phyloP scores from a whole-genome alignment of 2,329 filamentous ascomycete species.

The Diaporthe sp. region DNA sequence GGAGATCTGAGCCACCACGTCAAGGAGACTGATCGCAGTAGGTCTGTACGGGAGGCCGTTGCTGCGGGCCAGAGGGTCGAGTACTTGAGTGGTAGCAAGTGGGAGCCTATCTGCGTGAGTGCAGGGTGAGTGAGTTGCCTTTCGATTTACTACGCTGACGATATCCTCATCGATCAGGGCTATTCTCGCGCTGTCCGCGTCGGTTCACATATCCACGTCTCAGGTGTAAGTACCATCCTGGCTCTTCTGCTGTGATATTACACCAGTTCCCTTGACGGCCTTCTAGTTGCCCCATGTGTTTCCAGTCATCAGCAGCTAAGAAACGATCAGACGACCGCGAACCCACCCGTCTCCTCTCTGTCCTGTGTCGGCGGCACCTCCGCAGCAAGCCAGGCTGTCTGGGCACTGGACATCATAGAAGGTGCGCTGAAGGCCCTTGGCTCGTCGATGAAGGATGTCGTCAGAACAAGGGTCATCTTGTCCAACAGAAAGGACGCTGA shows the following conservation, averaged over 20 bases:
- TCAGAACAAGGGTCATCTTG: slow-evolving; percentile 46
- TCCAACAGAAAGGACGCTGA: slow-evolving; percentile 44
- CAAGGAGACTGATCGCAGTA: slow-evolving; percentile 26
- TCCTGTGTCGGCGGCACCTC: slow-evolving; percentile 43
- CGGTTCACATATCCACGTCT: slow-evolving; percentile 44
- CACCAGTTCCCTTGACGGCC: no score
- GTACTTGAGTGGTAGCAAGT: slow-evolving; percentile 46
- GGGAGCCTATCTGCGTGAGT: slow-evolving; percentile 48
- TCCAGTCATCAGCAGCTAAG: neutral
- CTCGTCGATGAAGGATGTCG: slow-evolving; percentile 44
- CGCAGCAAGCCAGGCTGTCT: slow-evolving; percentile 46
- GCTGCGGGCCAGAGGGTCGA: slow-evolving; percentile 44
- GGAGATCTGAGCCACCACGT: slow-evolving; percentile 49
- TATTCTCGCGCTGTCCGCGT: slow-evolving; percentile 48
- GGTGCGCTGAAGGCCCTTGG: slow-evolving; percentile 45
- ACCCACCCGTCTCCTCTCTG: slow-evolving; percentile 39
- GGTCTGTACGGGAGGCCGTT: slow-evolving; percentile 40
- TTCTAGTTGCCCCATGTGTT: no score
- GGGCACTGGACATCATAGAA: slow-evolving; percentile 46
- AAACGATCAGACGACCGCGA: slow-evolving; percentile 46
- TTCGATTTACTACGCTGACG: neutral
- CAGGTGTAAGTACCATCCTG: slow-evolving; percentile 39
- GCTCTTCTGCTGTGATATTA: no score
- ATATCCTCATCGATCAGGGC: slow-evolving; percentile 38
- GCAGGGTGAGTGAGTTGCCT: no score